Base-by-base conservation (phyloP, 2,329 filamentous ascomycete genomes). In the Aspergillus viridinutans region DNA sequence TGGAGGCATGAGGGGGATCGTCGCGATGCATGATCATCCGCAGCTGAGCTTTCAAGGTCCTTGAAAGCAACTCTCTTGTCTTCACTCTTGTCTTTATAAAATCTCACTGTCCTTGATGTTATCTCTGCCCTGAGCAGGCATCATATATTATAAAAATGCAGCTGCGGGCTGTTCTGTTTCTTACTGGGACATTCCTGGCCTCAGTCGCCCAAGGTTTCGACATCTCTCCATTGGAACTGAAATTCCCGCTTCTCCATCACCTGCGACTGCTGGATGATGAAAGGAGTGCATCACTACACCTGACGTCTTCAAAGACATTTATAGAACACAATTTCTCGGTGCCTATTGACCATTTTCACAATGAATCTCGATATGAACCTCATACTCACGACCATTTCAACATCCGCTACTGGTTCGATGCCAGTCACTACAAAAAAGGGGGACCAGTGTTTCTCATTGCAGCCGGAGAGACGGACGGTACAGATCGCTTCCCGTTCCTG, bases 321-420 rank as follows among this genome's bases (percentile, higher is more conserved):
- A 76, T 80, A 3, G 76, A 72, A 28, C 68, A 82, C 67, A 83
- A 81, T 61, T 69, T 85, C 56, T 79, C 80, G 0, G 79, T 83
- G 1, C 83, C 83, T 0, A 78, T 95, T 35, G 90, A 96, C 72
- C 90, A 94, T 69, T 95, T 94, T 75, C 89, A 89, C 74, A 90
- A 93, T 67, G 87, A 92, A 54, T 83, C 85, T 2, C 77, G 80
- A 50, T 95, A 95, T 69, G 89, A 87, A 70, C 90, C 91, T 38
- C 90, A 95, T 72, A 84, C 82, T 8, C 77, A 88, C 63, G 86
- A 72, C 26, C 82, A 76, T 1, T 96, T 91, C 72, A 74, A 84
- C 23, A 77, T 93, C 50, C 84, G 90, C 10, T 96, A 94, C 77
- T 95, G 88, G 88, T 91, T 93, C 64, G 90, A 95, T 67, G 84